phyloP scores from a whole-genome alignment of 2,329 filamentous ascomycete genomes.

The Colletotrichum sp. region DNA sequence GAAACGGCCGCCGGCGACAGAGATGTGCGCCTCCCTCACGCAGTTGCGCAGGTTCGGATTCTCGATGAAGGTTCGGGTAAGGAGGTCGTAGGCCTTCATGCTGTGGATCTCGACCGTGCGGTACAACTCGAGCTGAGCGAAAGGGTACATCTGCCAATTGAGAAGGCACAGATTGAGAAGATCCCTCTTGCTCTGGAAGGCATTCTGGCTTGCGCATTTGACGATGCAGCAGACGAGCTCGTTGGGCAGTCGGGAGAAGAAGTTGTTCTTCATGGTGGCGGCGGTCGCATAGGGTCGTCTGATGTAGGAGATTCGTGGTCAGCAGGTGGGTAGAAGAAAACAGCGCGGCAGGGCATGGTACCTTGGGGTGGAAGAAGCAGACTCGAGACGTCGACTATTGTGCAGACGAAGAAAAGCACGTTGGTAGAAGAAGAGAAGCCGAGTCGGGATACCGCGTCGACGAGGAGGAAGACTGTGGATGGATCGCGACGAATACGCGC shows the following conservation, averaged over 20 bases:
- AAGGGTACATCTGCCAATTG: background rate
- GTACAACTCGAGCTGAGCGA: background rate
- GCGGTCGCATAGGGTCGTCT: background rate
- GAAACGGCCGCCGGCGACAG: background rate
- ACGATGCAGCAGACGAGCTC: background rate
- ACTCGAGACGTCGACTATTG: background rate
- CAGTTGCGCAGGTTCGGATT: background rate
- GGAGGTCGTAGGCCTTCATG: background rate
- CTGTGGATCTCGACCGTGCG: background rate
- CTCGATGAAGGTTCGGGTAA: conserved; percentile 6
- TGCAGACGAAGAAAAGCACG: background rate
- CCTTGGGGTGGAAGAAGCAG: background rate
- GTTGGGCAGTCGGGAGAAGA: background rate
- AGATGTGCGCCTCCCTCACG: background rate
- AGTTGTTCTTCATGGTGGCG: background rate
- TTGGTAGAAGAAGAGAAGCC: background rate
- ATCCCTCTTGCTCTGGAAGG: background rate
- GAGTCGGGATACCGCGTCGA: background rate
- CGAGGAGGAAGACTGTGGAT: background rate
- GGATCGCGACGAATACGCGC: background rate
- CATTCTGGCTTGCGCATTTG: too few relatives aligned
- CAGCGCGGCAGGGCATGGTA: background rate
- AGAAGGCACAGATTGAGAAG: background rate
- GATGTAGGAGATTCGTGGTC: background rate
- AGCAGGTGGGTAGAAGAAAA: background rate